Conservation (phyloP, 116 monocot species). For the Dioscorea cayenensis region DNA sequence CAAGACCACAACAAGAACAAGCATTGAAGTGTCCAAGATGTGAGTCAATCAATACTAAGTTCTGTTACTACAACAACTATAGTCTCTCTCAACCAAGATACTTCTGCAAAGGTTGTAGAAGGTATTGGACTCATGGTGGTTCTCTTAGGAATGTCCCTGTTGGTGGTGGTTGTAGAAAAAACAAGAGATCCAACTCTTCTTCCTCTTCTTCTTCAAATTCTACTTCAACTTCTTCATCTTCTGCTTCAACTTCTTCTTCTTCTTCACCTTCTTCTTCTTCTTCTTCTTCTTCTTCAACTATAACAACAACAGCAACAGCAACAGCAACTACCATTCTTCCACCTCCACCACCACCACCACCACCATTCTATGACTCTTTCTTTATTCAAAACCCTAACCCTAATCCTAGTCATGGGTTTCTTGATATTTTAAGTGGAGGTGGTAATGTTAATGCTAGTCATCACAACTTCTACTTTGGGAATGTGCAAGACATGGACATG, state of each 20-base stretch:
- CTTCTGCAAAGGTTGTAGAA: constrained; percentile 43
- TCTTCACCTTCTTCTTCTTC: constrained; percentile 3
- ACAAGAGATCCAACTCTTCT: constrained; percentile 25
- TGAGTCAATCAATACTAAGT: constrained; percentile 57
- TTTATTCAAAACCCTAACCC: constrained; percentile 21
- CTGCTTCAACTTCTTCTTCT: background rate
- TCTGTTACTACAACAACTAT: constrained; percentile 66
- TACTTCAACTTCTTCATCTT: constrained; percentile 11
- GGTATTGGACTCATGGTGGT: constrained; percentile 48
- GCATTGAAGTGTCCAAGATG: constrained; percentile 40
- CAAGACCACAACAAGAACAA: constrained; percentile 31
- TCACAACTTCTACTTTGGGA: constrained; percentile 19
- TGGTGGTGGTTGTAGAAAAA: constrained; percentile 43
- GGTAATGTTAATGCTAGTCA: constrained; percentile 2
- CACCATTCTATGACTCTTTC: background rate
- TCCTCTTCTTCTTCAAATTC: background rate
- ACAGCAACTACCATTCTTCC: too few relatives aligned
- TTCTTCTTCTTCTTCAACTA: constrained; percentile 3
- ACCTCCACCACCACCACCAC: background rate
- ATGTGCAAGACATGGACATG: constrained; percentile 1
- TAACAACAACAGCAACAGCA: too few relatives aligned
- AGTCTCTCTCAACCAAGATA: constrained; percentile 47
- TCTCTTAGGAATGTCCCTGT: constrained; percentile 36
- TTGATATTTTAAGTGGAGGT: constrained; percentile 18
- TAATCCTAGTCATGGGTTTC: constrained; percentile 10